A percentile compares a stretch with the other conserved stretches of the same genome.
Evolutionary conservation across 1,284 basidiomycete species (phyloP).

Genomic region (Apiotrichum montevideense): DNA sequence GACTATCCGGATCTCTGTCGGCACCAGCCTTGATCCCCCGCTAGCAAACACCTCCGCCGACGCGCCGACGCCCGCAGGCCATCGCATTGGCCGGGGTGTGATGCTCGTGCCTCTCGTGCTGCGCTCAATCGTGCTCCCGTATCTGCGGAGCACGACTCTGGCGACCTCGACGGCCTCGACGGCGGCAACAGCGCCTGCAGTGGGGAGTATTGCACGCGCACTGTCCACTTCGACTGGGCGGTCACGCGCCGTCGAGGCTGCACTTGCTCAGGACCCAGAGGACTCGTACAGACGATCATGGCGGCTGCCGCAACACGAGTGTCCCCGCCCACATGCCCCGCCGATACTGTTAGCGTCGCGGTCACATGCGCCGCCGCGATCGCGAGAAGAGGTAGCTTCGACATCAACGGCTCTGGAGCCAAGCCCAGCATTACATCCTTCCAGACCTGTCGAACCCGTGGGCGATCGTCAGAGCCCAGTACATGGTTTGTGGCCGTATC

Average conservation of each 20-base stretch:
- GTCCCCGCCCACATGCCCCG: neutral
- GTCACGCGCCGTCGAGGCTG: slow-evolving; percentile 5
- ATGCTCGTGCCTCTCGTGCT: slow-evolving; percentile 19
- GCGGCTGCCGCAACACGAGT: neutral
- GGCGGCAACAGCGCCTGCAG: neutral
- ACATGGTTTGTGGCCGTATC: too few relatives aligned
- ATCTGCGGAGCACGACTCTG: slow-evolving; percentile 8
- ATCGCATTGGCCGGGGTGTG: slow-evolving; percentile 13
- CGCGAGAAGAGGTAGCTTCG: too few relatives aligned
- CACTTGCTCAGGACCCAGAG: neutral
- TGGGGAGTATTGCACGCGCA: neutral
- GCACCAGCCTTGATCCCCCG: too few relatives aligned
- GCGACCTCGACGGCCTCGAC: neutral
- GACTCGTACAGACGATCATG: neutral
- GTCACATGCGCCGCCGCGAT: neutral
- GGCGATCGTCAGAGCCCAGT: too few relatives aligned
- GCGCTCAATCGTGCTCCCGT: slow-evolving; percentile 18
- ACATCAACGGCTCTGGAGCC: too few relatives aligned
- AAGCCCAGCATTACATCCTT: too few relatives aligned
- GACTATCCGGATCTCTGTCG: too few relatives aligned
- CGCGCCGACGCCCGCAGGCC: slow-evolving; percentile 9
- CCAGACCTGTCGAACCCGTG: too few relatives aligned
- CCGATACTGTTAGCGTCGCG: neutral
- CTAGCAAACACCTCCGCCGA: neutral
- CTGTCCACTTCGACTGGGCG: slow-evolving; percentile 4